Base-by-base conservation (phyloP, 345 rosid genomes). In the Eucalyptus viminalis region DNA sequence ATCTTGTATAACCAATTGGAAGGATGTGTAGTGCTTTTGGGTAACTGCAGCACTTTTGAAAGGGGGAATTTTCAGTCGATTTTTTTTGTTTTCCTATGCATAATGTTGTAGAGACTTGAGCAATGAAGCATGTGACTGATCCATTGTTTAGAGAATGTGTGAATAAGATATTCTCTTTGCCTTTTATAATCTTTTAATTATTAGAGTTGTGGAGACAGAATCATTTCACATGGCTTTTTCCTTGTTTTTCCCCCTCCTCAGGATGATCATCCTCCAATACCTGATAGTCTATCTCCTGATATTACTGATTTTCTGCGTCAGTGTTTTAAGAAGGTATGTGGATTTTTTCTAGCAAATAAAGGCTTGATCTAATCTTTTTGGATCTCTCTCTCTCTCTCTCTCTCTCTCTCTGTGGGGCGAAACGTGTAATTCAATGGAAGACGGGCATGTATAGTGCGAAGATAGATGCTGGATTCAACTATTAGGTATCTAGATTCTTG, bases 201-300 rank as follows among this genome's bases (percentile, higher is more conserved):
- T 67, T 37, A 3, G 85, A 76, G 85, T 76, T 40, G 85, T 40
- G 5, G 37, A 65, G 56, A 31, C 58, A 40, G 76, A 19, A 44
- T 56, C 44, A 22, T 72, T 25, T 87, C n/a, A 14, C 40, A 83
- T 88, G 50, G 81, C 69, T 17, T 67, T 34, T 65, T 88, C 56
- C 80, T 58, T 88, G 53, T 86, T 87, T 88, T 87, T 19, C 49
- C 89, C 87, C 40, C 34, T 56, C 90, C 87, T 89, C 93, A 98
- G 99, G 99, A 98, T 89, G 99, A 96, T 88, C 94, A 90, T 92
- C 99, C 99, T 92, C 99, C 99, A 29, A 96, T 97, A 91, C 99
- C 99, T 86, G 99, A 97, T 92, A 94, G 99, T 90, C 90, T 98
- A 89, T 97, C 99, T 88, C 95, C 97, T 88, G 99, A 96, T 93